Evolutionary conservation across 192 early-diverging fungal species (phyloP).

Genomic region (Irineochytrium annulatum): DNA sequence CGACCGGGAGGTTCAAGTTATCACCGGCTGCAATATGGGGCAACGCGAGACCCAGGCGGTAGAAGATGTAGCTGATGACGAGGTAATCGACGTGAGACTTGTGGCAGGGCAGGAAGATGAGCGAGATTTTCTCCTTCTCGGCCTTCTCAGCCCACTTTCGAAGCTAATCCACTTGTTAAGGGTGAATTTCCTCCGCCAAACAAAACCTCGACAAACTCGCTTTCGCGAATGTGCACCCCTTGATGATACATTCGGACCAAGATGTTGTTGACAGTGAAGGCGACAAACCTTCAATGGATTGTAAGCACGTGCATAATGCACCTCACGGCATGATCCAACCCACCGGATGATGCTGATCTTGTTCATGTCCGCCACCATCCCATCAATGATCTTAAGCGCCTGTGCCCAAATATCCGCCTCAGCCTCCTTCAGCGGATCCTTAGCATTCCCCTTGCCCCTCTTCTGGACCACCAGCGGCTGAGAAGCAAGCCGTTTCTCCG

Average conservation of each 20-base stretch:
- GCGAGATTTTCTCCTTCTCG: slow-evolving; percentile 61
- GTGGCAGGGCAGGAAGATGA: slow-evolving; percentile 77
- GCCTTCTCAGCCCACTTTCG: slow-evolving; percentile 31
- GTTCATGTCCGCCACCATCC: slow-evolving; percentile 64
- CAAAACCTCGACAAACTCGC: slow-evolving; percentile 65
- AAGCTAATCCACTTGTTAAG: slow-evolving; percentile 15
- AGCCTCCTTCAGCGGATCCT: slow-evolving; percentile 14
- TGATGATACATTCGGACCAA: slow-evolving; percentile 79
- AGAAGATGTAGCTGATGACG: slow-evolving; percentile 75
- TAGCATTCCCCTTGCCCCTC: not conserved
- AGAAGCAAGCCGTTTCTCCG: slow-evolving; percentile 2
- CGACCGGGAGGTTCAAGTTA: slow-evolving; percentile 74
- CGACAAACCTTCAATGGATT: slow-evolving; percentile 72
- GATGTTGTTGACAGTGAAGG: slow-evolving; percentile 68
- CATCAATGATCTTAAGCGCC: slow-evolving; percentile 36
- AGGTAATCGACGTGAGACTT: slow-evolving; percentile 87
- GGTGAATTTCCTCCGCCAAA: not conserved
- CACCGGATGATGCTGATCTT: slow-evolving; percentile 61
- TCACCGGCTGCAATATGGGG: slow-evolving; percentile 85
- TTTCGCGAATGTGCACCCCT: slow-evolving; percentile 77
- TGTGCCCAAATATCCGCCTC: slow-evolving; percentile 24
- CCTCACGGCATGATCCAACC: not conserved
- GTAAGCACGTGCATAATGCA: slow-evolving; percentile 2
- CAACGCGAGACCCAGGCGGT: slow-evolving; percentile 69
- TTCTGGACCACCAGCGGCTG: not conserved